Evolutionary conservation across 1,139 yeast species (phyloP).

Genomic region (Hyphopichia buzzinii): DNA sequence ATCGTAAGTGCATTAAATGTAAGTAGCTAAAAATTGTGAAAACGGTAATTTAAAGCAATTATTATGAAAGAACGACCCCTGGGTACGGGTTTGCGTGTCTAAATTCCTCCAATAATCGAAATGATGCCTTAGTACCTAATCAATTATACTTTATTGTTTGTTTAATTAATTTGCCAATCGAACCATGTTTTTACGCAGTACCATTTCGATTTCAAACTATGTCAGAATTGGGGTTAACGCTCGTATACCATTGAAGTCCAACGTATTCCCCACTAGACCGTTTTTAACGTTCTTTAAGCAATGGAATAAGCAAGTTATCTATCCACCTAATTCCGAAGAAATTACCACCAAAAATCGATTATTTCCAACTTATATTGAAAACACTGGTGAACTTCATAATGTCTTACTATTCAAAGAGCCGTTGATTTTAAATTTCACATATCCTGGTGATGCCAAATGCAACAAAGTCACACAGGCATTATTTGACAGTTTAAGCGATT

Average conservation of each 20-base stretch:
- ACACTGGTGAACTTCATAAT: slow-evolving; percentile 54
- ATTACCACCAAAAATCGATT: slow-evolving; percentile 42
- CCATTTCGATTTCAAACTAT: not conserved
- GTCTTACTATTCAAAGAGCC: slow-evolving; percentile 58
- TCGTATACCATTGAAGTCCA: not conserved
- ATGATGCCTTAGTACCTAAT: too few relatives aligned
- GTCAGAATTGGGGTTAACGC: not conserved
- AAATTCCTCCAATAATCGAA: too few relatives aligned
- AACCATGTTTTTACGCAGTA: too few relatives aligned
- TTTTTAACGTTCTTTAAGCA: slow-evolving; percentile 6
- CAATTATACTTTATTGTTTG: too few relatives aligned
- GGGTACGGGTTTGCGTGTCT: too few relatives aligned
- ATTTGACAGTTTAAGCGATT: slow-evolving; percentile 53
- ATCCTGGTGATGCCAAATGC: slow-evolving; percentile 61
- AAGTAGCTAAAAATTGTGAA: too few relatives aligned
- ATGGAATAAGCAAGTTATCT: slow-evolving; percentile 19
- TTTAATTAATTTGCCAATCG: too few relatives aligned
- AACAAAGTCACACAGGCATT: slow-evolving; percentile 64
- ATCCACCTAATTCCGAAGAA: slow-evolving; percentile 39
- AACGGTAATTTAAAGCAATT: too few relatives aligned
- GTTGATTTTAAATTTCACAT: slow-evolving; percentile 68
- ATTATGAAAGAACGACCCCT: too few relatives aligned
- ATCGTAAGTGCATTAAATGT: too few relatives aligned
- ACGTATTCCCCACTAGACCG: not conserved
- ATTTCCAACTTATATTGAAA: slow-evolving; percentile 43